phyloP scores from a whole-genome alignment of 257 asterid genomes.

The Jasminum sambac region DNA sequence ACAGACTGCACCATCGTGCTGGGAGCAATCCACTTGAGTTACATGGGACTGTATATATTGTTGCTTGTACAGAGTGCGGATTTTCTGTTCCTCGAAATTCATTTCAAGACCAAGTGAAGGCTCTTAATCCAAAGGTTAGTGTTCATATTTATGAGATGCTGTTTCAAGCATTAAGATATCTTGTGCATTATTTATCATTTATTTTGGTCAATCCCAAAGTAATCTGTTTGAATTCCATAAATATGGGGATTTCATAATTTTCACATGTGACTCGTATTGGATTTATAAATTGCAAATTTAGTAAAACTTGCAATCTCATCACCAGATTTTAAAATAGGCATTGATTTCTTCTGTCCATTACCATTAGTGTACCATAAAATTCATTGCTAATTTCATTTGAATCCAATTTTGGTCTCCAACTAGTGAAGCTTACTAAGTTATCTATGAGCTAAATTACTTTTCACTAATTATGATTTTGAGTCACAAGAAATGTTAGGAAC shows the following conservation, averaged over 20 bases:
- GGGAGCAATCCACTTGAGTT: slow-evolving; percentile 96
- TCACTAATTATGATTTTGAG: background rate
- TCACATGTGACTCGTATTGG: background rate
- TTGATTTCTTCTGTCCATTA: background rate
- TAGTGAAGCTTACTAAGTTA: background rate
- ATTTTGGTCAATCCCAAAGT: background rate
- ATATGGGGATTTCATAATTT: background rate
- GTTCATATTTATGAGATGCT: slow-evolving; percentile 2
- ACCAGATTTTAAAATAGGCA: background rate
- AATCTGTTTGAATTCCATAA: slow-evolving; percentile 3
- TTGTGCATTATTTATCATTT: too few species aligned
- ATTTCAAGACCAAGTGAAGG: slow-evolving; percentile 90
- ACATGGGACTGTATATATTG: slow-evolving; percentile 90
- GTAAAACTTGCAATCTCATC: background rate
- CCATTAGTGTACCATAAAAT: background rate
- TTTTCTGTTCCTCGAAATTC: slow-evolving; percentile 69
- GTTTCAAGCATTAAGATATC: too few species aligned
- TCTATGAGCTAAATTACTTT: background rate
- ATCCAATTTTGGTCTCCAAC: background rate
- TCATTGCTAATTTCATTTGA: background rate
- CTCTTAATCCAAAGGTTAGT: slow-evolving; percentile 81
- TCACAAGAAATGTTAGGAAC: background rate
- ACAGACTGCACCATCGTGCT: slow-evolving; percentile 93
- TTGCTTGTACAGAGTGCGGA: slow-evolving; percentile 78
- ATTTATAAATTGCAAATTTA: background rate